A percentile compares a stretch with the other conserved stretches of the same genome.
phyloP scores from a whole-genome alignment of 108 stramenopile genomes.

The Cyclotella sp. region DNA sequence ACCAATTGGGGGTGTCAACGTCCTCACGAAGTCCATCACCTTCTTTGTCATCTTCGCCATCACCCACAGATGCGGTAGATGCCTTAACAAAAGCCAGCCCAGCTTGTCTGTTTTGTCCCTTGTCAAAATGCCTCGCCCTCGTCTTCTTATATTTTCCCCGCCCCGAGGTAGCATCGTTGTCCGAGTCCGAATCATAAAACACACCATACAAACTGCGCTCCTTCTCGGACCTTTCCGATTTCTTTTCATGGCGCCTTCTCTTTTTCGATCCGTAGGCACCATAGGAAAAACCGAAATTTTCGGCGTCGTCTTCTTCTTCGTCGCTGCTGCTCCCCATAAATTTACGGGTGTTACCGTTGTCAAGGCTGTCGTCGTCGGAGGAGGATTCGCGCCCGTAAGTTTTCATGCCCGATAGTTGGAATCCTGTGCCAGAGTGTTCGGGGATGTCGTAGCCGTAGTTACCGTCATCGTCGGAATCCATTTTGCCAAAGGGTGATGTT shows the following conservation, averaged over 20 bases:
- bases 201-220: slow-evolving; percentile 43
- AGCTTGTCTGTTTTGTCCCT: slow-evolving; percentile 33
- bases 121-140: slow-evolving; percentile 39
- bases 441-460: slow-evolving; percentile 36
- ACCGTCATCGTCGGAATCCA: slow-evolving; percentile 24
- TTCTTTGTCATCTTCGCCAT: too few species aligned
- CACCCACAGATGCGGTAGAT: too few species aligned
- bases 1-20: too few species aligned
- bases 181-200: slow-evolving; percentile 43
- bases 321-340: slow-evolving; percentile 4
- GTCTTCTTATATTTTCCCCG: neutral
- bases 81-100: slow-evolving; percentile 54
- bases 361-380: neutral
- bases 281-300: too few species aligned
- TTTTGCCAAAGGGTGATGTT: too few species aligned
- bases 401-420: neutral
- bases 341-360: slow-evolving; percentile 1
- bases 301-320: slow-evolving; percentile 27
- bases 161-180: too few species aligned
- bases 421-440: slow-evolving; percentile 20
- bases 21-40: too few species aligned
- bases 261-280: slow-evolving; percentile 34
- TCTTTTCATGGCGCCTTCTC: too few species aligned
- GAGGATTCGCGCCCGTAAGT: neutral
- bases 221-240: slow-evolving; percentile 27